Evolutionary conservation across 2,329 filamentous ascomycete genomes (phyloP), one percentile per base, ranked within the genome.

Genomic region (Didymosphaeria variabile): DNA sequence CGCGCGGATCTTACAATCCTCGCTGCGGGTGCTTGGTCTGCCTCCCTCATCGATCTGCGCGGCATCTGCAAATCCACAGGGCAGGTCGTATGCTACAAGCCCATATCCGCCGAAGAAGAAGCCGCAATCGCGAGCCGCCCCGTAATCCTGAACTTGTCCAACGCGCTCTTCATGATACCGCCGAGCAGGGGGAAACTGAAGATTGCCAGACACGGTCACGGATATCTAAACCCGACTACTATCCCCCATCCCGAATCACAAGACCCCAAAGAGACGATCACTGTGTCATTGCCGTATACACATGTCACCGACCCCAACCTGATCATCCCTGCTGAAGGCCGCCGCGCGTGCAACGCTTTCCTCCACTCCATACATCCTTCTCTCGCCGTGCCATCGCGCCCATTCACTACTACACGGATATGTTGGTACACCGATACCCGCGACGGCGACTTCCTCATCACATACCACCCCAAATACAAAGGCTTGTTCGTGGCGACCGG

Each of bases 1-100:
- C 80, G 79, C 4, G 91, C 91, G 1, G 91, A 92, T 60, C 83
- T 97, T 8, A 89, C 91, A 36, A 83, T 97, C 58, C 84, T 97
- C 2, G 93, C 94, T 0, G 89, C 93, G 0, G 94, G 94, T 17
- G 93, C 94, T 5, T 98, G 94, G 94, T 92, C 91, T 2, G 87
- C 89, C 2, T 85, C 86, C 1, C 84, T 97, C 23, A 80, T 97
- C 58, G 91, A 97, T 77, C 82, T 97, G 0, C 84, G 89, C 50
- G 92, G 92, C 29, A 87, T 91, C 47, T 89, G 89, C 42, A 86
- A 90, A 65, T 91, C 94, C 2, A 97, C 93, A 0, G 94, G 92
- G 15, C 94, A 98, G 72, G 86, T 87, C 0, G 75, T 98, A 29
- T 90, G 86, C 13, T 97, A 96, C 80, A 81, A 97, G 66, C 84